A percentile compares a stretch with the other conserved stretches of the same genome.
These are phyloP conservation scores for Cruciata laevipes DNA, from an alignment of 257 asterid genomes.

Conservation along the genomic window DNA sequence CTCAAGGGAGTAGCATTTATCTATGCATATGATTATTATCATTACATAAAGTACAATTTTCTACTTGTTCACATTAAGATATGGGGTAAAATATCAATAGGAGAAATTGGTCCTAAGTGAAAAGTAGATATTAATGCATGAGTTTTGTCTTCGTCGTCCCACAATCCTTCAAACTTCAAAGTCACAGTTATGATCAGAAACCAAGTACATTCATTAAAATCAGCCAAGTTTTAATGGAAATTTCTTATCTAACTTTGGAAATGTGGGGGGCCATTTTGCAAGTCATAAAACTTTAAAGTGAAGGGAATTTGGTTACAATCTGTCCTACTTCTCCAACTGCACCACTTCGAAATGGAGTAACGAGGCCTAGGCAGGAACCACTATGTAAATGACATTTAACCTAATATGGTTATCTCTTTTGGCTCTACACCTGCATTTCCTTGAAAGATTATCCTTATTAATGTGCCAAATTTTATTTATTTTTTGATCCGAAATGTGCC, in stretches of 20 bases:
- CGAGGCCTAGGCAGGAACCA: background rate
- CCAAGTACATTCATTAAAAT: background rate
- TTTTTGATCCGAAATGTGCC: too few species aligned
- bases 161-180: background rate
- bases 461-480: too few species aligned
- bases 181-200: background rate
- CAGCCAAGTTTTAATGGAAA: background rate
- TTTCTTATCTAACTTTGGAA: background rate
- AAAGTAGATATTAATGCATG: constrained; percentile 5
- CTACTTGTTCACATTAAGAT: background rate
- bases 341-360: constrained; percentile 4
- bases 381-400: constrained; percentile 3
- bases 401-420: constrained; percentile 2
- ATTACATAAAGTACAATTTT: too few species aligned
- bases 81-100: too few species aligned
- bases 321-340: constrained; percentile 13
- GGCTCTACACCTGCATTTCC: background rate
- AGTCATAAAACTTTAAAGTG: constrained; percentile 8
- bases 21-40: too few species aligned
- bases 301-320: constrained; percentile 8
- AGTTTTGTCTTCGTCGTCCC: background rate
- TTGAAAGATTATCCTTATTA: background rate
- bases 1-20: too few species aligned
- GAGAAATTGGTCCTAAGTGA: background rate
- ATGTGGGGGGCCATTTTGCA: background rate